Evolutionary conservation across 1,284 basidiomycete genomes (phyloP), one percentile per base, ranked within the genome.

Genomic region (Wallemia ichthyophaga): DNA sequence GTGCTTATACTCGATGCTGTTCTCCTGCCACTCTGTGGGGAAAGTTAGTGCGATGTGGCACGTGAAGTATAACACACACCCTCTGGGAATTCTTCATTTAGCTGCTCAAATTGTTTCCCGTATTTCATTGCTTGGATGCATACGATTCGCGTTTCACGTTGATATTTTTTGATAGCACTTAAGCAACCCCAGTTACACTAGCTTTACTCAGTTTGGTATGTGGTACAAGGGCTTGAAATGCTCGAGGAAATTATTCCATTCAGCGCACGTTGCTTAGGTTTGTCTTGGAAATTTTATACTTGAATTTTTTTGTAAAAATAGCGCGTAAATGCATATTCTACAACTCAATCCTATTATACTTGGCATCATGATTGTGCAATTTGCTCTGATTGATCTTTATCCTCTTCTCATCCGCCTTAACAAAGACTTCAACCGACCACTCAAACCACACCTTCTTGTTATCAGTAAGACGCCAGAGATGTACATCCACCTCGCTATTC

Each of bases 391-490:
- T 87, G 65, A 95, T 89, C 70, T 96, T 95, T 62, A 95, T 67
- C 58, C 75, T 66, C 2, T 64, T 66, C 23, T 67, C 63, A 28
- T 64, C 66, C 28, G 71, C 62, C 2, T 81, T 78, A 48, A 96
- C 73, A 73, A 85, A 96, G 1, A 82, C 81, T 66, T 96, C 89
- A 0, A 87, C 89, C 65, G 82, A 81, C 94, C 94, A 99, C 70
- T 98, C 94, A 71, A 96, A 98, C 94, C 94, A 99, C 7, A 99
- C 87, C 65, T 83, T 79, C 27, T 80, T 77, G 62, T 81, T 75
- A 67, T 84, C 84, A 1, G 88, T 89, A 61, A 95, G 71, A 27
- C 94, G 80, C 92, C 94, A 99, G 58, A 99, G 78, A 59, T 85
- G 84, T 9, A 96, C 85, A 60, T 88, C 83, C 19, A 99, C 72